These are phyloP conservation scores for Chlorophyllum brunneum DNA, from an alignment of 768 basidiomycete genomes.

Conservation along the genomic window DNA sequence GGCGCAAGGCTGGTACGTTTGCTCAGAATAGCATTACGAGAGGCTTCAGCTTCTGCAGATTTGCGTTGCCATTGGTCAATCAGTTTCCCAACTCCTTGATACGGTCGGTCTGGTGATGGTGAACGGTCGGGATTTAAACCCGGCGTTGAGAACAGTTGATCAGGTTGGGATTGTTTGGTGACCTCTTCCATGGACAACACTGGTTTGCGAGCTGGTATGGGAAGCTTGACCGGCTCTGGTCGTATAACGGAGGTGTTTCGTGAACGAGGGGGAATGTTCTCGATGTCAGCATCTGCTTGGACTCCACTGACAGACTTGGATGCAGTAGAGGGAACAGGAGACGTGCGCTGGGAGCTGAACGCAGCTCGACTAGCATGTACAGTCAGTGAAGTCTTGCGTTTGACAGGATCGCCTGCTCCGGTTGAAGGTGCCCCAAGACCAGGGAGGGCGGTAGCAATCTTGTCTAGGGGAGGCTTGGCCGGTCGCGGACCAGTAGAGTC, in stretches of 20 bases:
- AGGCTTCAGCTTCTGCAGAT: slow-evolving; percentile 53
- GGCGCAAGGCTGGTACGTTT: slow-evolving; percentile 33
- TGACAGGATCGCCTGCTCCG: not conserved
- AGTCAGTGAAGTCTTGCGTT: slow-evolving; percentile 9
- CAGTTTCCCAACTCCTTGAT: slow-evolving; percentile 77
- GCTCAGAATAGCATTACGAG: slow-evolving; percentile 24
- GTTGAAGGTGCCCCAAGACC: slow-evolving; percentile 7
- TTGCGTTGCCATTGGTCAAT: slow-evolving; percentile 90
- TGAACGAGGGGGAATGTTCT: slow-evolving; percentile 20
- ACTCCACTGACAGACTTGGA: not conserved
- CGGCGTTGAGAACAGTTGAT: slow-evolving; percentile 12
- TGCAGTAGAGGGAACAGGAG: not conserved
- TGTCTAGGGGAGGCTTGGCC: not conserved
- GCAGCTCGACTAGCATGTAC: not conserved
- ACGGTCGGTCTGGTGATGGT: slow-evolving; percentile 73
- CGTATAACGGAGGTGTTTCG: slow-evolving; percentile 12
- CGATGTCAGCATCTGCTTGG: slow-evolving; percentile 12
- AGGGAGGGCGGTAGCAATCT: slow-evolving; percentile 3
- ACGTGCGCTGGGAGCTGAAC: not conserved
- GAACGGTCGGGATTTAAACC: slow-evolving; percentile 34
- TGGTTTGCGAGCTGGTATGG: slow-evolving; percentile 10
- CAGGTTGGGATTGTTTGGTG: slow-evolving; percentile 21
- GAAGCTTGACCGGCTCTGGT: slow-evolving; percentile 14
- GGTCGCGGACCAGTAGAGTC: not conserved
- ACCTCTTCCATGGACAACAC: slow-evolving; percentile 11